Evolutionary conservation across 129 eudicot species (phyloP).

Genomic region (Tanacetum coccineum): DNA sequence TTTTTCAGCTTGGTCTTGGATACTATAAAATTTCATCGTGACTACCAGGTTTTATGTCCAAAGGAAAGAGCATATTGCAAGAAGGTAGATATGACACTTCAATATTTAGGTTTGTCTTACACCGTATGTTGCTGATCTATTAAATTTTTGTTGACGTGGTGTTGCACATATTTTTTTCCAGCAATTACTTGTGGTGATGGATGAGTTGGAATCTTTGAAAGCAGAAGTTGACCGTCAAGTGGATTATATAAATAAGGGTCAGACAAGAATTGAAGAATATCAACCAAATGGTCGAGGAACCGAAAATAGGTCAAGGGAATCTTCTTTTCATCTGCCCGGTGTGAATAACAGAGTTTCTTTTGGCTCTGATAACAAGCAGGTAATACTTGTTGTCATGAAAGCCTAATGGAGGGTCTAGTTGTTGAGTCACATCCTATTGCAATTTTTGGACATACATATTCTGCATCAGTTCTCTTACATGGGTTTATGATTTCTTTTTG

Average conservation of each 20-base stretch:
- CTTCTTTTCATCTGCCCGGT: constrained; percentile 34
- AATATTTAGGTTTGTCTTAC: neutral
- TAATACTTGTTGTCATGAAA: constrained; percentile 26
- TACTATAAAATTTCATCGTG: constrained; percentile 86
- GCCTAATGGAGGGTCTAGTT: neutral
- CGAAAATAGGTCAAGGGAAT: constrained; percentile 36
- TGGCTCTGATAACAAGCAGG: constrained; percentile 43
- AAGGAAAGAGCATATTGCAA: constrained; percentile 56
- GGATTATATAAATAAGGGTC: constrained; percentile 44
- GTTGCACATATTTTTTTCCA: constrained; percentile 31
- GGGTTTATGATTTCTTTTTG: no score
- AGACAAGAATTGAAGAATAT: constrained; percentile 33
- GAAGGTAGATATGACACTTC: constrained; percentile 48
- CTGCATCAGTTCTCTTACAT: no score
- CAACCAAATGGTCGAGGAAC: constrained; percentile 38
- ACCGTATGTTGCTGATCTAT: constrained; percentile 9
- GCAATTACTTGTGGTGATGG: constrained; percentile 67
- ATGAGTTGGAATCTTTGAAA: constrained; percentile 80
- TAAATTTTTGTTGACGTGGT: constrained; percentile 13
- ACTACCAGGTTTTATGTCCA: constrained; percentile 53
- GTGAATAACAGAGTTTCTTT: constrained; percentile 33
- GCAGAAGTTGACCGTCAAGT: constrained; percentile 50
- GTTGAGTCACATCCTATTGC: neutral
- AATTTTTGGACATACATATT: no score
- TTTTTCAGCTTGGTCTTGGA: constrained; percentile 75